These are phyloP conservation scores for Cryphonectria naterciae DNA, from an alignment of 2,329 filamentous ascomycete genomes.

Conservation along the genomic window DNA sequence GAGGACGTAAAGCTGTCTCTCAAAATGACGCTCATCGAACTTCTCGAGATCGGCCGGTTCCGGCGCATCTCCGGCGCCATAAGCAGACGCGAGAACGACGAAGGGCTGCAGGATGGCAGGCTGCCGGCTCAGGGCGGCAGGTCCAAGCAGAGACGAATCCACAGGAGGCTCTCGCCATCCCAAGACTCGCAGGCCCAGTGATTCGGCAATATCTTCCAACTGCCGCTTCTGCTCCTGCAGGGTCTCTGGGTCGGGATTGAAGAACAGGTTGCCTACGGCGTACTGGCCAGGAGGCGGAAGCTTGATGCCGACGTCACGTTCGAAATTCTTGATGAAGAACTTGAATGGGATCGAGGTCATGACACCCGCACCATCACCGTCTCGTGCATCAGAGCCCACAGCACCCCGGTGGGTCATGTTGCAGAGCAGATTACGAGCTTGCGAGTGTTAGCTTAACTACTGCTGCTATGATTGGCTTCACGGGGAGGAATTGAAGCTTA, in stretches of 20 bases:
- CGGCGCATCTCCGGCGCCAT: conserved; percentile 79
- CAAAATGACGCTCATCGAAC: conserved; percentile 86
- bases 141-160: conserved; percentile 90
- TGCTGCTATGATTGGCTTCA: neutral
- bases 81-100: conserved; percentile 83
- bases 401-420: conserved; percentile 99
- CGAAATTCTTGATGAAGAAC: conserved; percentile 99
- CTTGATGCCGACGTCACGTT: conserved; percentile 84
- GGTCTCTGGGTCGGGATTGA: conserved; percentile 92
- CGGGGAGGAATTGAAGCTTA: conserved; percentile 48
- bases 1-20: conserved; percentile 90
- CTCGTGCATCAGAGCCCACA: conserved; percentile 95
- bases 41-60: conserved; percentile 75
- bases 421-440: conserved; percentile 90
- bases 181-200: conserved; percentile 84
- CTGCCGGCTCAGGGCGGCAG: conserved; percentile 90
- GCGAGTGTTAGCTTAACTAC: conserved; percentile 19
- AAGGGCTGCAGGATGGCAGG: conserved; percentile 95
- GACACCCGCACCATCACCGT: conserved; percentile 97
- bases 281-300: conserved; percentile 91
- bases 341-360: conserved; percentile 99
- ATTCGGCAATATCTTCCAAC: conserved; percentile 92
- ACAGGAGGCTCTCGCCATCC: conserved; percentile 96
- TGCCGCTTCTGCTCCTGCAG: conserved; percentile 87
- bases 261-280: conserved; percentile 96